Conservation (phyloP, 2,329 filamentous ascomycete species). For the Mycogone perniciosa region DNA sequence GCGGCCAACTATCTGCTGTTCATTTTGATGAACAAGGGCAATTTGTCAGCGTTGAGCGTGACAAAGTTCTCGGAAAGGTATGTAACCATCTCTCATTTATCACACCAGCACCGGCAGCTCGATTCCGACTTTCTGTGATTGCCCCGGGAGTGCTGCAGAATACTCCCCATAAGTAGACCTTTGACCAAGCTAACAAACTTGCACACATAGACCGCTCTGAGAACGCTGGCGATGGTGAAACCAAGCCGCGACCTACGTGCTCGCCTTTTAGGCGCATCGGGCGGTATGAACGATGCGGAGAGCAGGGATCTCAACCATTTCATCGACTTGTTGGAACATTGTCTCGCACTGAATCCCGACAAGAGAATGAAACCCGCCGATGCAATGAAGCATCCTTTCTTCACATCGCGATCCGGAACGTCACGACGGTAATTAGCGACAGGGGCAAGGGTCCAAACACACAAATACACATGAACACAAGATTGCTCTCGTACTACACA, state of each 20-base stretch:
- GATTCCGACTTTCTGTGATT: too few relatives aligned
- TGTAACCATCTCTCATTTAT: conserved; percentile 21
- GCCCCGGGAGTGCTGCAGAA: not conserved
- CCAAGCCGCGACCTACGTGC: conserved; percentile 77
- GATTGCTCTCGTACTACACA: too few relatives aligned
- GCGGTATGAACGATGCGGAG: conserved; percentile 67
- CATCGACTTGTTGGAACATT: conserved; percentile 81
- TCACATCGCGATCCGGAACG: conserved; percentile 39
- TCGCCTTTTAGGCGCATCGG: conserved; percentile 66
- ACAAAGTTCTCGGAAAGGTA: conserved; percentile 81
- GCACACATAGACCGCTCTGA: conserved; percentile 53
- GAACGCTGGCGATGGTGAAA: conserved; percentile 63
- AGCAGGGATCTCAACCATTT: conserved; percentile 75
- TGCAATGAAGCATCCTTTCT: conserved; percentile 84
- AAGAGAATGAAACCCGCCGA: conserved; percentile 83
- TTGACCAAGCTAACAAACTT: not conserved
- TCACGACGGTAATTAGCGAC: conserved; percentile 17
- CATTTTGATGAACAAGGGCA: conserved; percentile 83
- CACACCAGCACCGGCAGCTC: too few relatives aligned
- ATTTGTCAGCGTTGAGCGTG: conserved; percentile 78
- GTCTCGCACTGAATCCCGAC: conserved; percentile 83
- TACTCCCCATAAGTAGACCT: not conserved
- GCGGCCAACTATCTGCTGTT: conserved; percentile 65
- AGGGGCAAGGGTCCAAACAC: not conserved
- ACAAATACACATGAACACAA: not conserved